phyloP scores from a whole-genome alignment of 2,329 filamentous ascomycete genomes.

The Fusarium longipes region DNA sequence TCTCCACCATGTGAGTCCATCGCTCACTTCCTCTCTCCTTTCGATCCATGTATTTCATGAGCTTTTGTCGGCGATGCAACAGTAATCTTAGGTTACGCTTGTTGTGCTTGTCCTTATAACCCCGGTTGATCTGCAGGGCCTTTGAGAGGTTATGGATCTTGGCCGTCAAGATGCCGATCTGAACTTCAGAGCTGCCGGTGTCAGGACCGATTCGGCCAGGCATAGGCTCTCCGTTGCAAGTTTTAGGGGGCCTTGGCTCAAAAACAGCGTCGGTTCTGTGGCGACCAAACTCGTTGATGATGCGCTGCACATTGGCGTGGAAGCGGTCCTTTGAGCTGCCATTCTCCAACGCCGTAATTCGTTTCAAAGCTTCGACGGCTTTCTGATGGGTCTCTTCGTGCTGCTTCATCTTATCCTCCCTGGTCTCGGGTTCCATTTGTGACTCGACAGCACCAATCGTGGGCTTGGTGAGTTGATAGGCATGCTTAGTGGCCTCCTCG shows the following conservation, averaged over 20 bases:
- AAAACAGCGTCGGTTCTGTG: conserved; percentile 85
- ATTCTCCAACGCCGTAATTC: conserved; percentile 83
- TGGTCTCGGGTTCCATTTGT: conserved; percentile 56
- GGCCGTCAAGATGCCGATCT: conserved; percentile 92
- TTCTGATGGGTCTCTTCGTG: conserved; percentile 71
- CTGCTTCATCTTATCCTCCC: conserved; percentile 51
- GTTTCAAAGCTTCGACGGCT: conserved; percentile 78
- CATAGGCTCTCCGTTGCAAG: conserved; percentile 53
- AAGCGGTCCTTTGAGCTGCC: conserved; percentile 81
- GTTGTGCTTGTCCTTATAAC: conserved; percentile 90
- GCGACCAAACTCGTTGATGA: conserved; percentile 87
- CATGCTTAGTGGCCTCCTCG: conserved; percentile 71
- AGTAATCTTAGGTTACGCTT: conserved; percentile 88
- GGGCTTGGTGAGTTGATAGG: conserved; percentile 74
- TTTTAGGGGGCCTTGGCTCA: conserved; percentile 67
- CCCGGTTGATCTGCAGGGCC: conserved; percentile 73
- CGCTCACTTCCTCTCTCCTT: conserved; percentile 92
- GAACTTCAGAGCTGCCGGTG: conserved; percentile 96
- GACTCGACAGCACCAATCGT: conserved; percentile 52
- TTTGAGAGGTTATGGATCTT: conserved; percentile 88
- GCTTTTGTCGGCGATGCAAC: conserved; percentile 88
- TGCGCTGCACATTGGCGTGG: conserved; percentile 85
- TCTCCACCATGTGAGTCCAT: conserved; percentile 88
- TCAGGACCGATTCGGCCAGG: conserved; percentile 81
- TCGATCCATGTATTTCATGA: conserved; percentile 84